Evolutionary conservation across 345 rosid genomes (phyloP).

Genomic region (Eutrema heterophyllum): DNA sequence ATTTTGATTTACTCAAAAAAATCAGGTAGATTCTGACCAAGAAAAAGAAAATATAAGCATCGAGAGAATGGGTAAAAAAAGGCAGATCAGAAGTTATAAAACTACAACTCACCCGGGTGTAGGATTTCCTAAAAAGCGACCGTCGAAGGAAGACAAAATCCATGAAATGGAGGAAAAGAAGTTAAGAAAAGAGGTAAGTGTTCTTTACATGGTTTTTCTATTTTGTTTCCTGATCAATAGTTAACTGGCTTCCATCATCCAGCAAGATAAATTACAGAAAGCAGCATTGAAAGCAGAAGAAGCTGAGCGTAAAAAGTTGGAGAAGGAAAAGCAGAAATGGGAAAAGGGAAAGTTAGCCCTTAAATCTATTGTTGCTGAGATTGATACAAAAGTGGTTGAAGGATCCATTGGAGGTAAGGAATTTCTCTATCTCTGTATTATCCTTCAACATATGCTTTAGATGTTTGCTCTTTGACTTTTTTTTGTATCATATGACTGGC

Average conservation of each 20-base stretch:
- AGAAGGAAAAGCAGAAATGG: conserved; percentile 83
- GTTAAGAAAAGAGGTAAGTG: conserved; percentile 63
- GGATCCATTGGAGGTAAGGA: conserved; percentile 77
- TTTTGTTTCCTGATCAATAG: not conserved
- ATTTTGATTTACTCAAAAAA: not conserved
- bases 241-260: conserved; percentile 30
- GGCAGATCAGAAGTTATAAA: conserved; percentile 25
- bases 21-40: conserved; percentile 48
- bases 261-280: conserved; percentile 80
- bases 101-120: conserved; percentile 34
- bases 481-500: not conserved
- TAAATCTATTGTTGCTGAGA: conserved; percentile 76
- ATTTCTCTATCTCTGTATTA: not conserved
- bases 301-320: conserved; percentile 63
- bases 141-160: conserved; percentile 50
- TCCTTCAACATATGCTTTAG: conserved; percentile 2
- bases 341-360: conserved; percentile 82
- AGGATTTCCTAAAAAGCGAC: conserved; percentile 40
- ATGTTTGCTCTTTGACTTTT: not conserved
- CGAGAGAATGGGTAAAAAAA: conserved; percentile 33
- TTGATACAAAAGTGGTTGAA: conserved; percentile 82
- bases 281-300: conserved; percentile 81
- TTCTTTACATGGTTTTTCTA: not conserved
- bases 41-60: conserved; percentile 49
- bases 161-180: conserved; percentile 67